Conservation (phyloP, 345 rosid genomes). For the Ricinus communis region DNA sequence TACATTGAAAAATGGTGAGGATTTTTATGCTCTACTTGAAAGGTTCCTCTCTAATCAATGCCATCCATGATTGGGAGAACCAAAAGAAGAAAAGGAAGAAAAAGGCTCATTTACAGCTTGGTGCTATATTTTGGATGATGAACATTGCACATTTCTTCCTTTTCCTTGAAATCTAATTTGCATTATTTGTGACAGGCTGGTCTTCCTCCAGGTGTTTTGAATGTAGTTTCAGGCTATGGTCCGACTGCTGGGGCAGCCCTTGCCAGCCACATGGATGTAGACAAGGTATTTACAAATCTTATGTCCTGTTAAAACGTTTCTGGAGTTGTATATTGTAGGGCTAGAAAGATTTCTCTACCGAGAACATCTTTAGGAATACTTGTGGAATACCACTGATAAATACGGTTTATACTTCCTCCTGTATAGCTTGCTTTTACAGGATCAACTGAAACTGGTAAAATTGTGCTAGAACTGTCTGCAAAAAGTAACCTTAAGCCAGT, state of each 20-base stretch:
- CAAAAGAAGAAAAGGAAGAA: neutral
- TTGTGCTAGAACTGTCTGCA: slow-evolving; percentile 27
- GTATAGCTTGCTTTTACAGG: slow-evolving; percentile 31
- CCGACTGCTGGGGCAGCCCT: slow-evolving; percentile 86
- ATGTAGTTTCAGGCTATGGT: slow-evolving; percentile 81
- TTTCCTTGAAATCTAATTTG: slow-evolving; percentile 10
- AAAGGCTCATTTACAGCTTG: neutral
- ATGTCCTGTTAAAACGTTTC: neutral
- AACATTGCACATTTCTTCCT: neutral
- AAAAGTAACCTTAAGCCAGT: slow-evolving; percentile 34
- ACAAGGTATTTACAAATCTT: slow-evolving; percentile 37
- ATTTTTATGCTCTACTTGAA: neutral
- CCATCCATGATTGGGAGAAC: neutral
- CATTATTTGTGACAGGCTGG: slow-evolving; percentile 58
- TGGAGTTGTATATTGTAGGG: neutral
- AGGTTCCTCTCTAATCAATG: neutral
- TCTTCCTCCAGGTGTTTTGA: slow-evolving; percentile 89
- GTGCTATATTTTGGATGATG: neutral
- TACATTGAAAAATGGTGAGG: neutral
- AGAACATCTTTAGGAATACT: neutral
- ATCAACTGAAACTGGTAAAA: slow-evolving; percentile 30
- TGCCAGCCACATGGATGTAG: slow-evolving; percentile 92
- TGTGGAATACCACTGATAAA: neutral
- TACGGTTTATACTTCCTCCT: neutral
- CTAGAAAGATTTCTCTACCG: neutral